Conservation (phyloP, 352 stramenopile species). For the Phytophthora nicotianae region DNA sequence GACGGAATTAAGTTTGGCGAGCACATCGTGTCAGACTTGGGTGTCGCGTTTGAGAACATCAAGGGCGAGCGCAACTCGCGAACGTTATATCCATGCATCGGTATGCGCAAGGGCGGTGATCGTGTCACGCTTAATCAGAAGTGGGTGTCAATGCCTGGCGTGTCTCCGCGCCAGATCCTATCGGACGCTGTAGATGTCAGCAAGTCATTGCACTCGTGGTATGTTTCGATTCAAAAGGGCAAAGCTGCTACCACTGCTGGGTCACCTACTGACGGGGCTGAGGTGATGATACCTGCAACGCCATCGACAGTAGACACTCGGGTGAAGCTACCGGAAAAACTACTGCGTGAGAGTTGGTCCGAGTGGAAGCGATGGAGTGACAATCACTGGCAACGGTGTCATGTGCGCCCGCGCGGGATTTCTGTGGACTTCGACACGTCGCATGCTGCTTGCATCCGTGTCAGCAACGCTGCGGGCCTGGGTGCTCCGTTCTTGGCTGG, state of each 20-base stretch:
- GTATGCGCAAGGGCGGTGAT: conserved; percentile 95
- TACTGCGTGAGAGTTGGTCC: conserved; percentile 77
- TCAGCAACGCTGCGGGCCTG: conserved; percentile 91
- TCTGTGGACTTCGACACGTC: conserved; percentile 95
- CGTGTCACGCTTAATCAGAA: conserved; percentile 96
- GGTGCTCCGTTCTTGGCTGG: conserved; percentile 90
- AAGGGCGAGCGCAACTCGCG: conserved; percentile 83
- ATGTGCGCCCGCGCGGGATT: conserved; percentile 85
- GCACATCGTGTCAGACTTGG: conserved; percentile 97
- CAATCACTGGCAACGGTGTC: conserved; percentile 83
- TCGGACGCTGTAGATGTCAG: conserved; percentile 91
- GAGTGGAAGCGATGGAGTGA: conserved; percentile 88
- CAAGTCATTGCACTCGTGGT: conserved; percentile 88
- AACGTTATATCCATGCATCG: conserved; percentile 96
- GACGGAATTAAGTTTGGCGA: conserved; percentile 99
- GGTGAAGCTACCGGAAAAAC: conserved; percentile 55
- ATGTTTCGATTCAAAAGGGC: conserved; percentile 55
- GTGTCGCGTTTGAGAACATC: conserved; percentile 96
- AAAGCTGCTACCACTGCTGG: conserved; percentile 21
- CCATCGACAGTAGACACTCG: conserved; percentile 3
- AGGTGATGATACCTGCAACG: background rate
- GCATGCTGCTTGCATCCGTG: conserved; percentile 83
- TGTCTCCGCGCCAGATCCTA: conserved; percentile 74
- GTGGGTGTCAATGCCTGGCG: conserved; percentile 89
- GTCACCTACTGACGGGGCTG: conserved; percentile 4